Conservation (phyloP, 2,329 filamentous ascomycete genomes). For the Aspergillus fijiensis region DNA sequence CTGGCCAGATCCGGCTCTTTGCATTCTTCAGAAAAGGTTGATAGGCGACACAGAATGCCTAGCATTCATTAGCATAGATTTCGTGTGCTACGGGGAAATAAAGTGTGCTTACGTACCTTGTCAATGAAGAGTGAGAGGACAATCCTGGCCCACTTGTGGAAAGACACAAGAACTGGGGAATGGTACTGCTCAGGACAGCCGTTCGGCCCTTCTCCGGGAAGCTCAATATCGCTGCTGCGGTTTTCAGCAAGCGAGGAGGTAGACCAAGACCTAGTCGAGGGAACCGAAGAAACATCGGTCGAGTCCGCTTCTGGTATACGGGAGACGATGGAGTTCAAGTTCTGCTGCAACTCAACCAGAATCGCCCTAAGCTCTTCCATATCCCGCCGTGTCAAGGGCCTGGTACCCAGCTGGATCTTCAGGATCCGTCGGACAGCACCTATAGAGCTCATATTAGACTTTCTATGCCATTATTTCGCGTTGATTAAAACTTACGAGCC, state of each 20-base stretch:
- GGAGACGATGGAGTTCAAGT: slow-evolving; percentile 45
- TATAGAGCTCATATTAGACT: slow-evolving; percentile 15
- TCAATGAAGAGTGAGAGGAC: slow-evolving; percentile 47
- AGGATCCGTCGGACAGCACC: slow-evolving; percentile 45
- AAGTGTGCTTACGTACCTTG: slow-evolving; percentile 32
- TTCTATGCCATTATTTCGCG: background rate
- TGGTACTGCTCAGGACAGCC: slow-evolving; percentile 46
- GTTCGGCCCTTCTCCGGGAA: slow-evolving; percentile 37
- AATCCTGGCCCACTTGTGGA: slow-evolving; percentile 50
- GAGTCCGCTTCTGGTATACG: slow-evolving; percentile 40
- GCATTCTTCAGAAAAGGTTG: slow-evolving; percentile 51
- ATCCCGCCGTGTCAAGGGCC: slow-evolving; percentile 43
- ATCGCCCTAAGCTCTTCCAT: slow-evolving; percentile 47
- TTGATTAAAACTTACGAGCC: slow-evolving; percentile 37
- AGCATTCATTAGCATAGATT: slow-evolving; percentile 10
- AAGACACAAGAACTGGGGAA: slow-evolving; percentile 42
- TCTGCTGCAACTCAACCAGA: slow-evolving; percentile 41
- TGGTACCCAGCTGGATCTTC: slow-evolving; percentile 47
- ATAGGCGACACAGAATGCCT: slow-evolving; percentile 49
- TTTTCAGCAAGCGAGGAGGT: slow-evolving; percentile 30
- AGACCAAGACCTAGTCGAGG: slow-evolving; percentile 25
- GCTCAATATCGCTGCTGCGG: slow-evolving; percentile 28
- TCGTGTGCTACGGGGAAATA: background rate
- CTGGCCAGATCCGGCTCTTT: slow-evolving; percentile 48
- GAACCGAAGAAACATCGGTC: slow-evolving; percentile 20